Percentiles rank a stretch among this genome's conserved stretches.
phyloP scores from a whole-genome alignment of 2,329 filamentous ascomycete species.

The Claviceps pazoutovae region DNA sequence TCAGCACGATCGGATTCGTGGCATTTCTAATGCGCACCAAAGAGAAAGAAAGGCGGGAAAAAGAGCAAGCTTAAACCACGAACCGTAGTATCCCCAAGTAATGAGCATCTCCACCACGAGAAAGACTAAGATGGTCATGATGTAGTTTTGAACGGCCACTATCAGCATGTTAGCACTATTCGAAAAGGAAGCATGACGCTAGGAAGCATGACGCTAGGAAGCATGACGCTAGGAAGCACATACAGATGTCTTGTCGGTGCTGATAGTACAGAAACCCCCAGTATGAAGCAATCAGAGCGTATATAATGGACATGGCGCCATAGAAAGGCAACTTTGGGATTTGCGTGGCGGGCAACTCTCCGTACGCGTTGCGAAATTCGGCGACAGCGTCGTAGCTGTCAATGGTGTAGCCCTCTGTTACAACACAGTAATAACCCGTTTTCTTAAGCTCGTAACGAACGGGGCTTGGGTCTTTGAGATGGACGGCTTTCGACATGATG shows the following conservation, averaged over 20 bases:
- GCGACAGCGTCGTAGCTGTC: slow-evolving; percentile 66
- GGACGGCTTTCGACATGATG: slow-evolving; percentile 67
- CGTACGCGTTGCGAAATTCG: slow-evolving; percentile 91
- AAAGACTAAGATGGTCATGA: slow-evolving; percentile 91
- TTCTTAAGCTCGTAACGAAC: slow-evolving; percentile 76
- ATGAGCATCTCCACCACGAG: slow-evolving; percentile 92
- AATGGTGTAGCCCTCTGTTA: slow-evolving; percentile 56
- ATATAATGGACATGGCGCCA: slow-evolving; percentile 83
- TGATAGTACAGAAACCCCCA: slow-evolving; percentile 96
- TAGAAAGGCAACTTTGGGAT: slow-evolving; percentile 97
- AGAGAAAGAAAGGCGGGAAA: not conserved
- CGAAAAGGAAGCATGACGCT: no score
- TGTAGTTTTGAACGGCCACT: slow-evolving; percentile 97
- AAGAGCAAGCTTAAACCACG: slow-evolving; percentile 10
- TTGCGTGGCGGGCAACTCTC: slow-evolving; percentile 86
- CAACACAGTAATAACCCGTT: slow-evolving; percentile 93
- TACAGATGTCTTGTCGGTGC: slow-evolving; percentile 79
- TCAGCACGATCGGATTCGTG: slow-evolving; percentile 18
- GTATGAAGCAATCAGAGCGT: slow-evolving; percentile 68
- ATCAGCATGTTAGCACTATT: not conserved
- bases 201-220: slow-evolving; percentile 5
- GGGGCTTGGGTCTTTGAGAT: slow-evolving; percentile 59
- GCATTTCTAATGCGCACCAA: not conserved
- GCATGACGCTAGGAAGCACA: slow-evolving; percentile 16
- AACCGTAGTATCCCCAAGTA: slow-evolving; percentile 95